These are phyloP conservation scores for Diplodia sapinea DNA, from an alignment of 2,329 filamentous ascomycete genomes.

Conservation along the genomic window DNA sequence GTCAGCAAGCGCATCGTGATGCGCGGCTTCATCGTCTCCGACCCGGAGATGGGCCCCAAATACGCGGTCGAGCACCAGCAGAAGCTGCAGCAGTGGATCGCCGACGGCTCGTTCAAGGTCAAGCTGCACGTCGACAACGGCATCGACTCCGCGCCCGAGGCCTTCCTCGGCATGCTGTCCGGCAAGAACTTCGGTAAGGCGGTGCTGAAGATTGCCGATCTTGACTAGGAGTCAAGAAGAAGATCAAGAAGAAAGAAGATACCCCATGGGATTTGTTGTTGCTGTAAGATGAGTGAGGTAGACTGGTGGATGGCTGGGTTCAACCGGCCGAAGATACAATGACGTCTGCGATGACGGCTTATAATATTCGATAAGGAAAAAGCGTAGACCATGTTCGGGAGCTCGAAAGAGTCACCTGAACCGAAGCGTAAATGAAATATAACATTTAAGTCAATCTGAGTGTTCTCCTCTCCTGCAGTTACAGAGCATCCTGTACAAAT, in stretches of 20 bases:
- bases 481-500: too few relatives aligned
- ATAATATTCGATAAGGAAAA: not conserved
- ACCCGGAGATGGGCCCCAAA: conserved; percentile 68
- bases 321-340: not conserved
- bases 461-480: too few relatives aligned
- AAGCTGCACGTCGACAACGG: conserved; percentile 72
- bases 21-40: conserved; percentile 76
- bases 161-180: conserved; percentile 73
- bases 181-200: conserved; percentile 90
- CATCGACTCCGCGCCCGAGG: conserved; percentile 77
- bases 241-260: not conserved
- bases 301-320: not conserved
- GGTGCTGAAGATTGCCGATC: conserved; percentile 67
- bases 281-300: not conserved
- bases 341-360: not conserved
- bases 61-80: conserved; percentile 75
- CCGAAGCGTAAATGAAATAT: too few relatives aligned
- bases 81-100: conserved; percentile 76
- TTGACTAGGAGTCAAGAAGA: conserved; percentile 39
- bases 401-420: too few relatives aligned
- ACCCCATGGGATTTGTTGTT: not conserved
- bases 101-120: conserved; percentile 75
- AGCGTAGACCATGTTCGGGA: not conserved
- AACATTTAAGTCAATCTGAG: too few relatives aligned
- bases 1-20: conserved; percentile 73